Evolutionary conservation across 768 basidiomycete genomes (phyloP).

Genomic region (Hortiboletus campestris): DNA sequence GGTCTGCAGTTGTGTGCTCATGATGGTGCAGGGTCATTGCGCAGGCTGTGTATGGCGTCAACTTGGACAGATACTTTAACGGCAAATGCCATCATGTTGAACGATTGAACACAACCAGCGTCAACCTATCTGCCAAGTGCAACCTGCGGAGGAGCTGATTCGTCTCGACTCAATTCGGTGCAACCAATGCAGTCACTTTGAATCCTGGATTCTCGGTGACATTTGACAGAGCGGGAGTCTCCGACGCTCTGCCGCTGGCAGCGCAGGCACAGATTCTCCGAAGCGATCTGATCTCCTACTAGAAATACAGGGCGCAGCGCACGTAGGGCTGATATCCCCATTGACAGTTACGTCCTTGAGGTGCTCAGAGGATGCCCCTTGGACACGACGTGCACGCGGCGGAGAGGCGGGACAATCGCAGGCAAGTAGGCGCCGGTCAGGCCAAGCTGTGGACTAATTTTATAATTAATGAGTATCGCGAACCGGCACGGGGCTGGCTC

Average conservation of each 20-base stretch:
- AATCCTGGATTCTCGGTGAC: background rate
- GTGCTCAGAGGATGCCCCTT: no score
- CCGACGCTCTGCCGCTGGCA: background rate
- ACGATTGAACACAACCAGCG: background rate
- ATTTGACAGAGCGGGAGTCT: background rate
- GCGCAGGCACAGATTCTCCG: slow-evolving; percentile 1
- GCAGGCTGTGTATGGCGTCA: background rate
- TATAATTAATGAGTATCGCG: background rate
- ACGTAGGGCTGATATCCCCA: background rate
- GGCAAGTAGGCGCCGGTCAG: background rate
- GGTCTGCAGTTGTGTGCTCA: background rate
- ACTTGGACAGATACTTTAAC: background rate
- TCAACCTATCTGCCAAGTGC: no score
- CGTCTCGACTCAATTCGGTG: background rate
- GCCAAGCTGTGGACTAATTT: background rate
- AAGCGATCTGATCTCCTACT: background rate
- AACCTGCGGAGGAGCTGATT: background rate
- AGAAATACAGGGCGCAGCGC: background rate
- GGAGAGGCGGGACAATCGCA: no score
- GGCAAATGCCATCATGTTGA: background rate
- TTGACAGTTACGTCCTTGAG: no score
- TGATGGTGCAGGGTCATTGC: background rate
- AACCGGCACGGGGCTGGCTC: background rate
- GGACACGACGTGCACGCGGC: background rate
- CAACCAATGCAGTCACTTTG: background rate